A percentile compares a stretch with the other conserved stretches of the same genome.
phyloP scores from a whole-genome alignment of 768 basidiomycete genomes.

The Mycena filopes region DNA sequence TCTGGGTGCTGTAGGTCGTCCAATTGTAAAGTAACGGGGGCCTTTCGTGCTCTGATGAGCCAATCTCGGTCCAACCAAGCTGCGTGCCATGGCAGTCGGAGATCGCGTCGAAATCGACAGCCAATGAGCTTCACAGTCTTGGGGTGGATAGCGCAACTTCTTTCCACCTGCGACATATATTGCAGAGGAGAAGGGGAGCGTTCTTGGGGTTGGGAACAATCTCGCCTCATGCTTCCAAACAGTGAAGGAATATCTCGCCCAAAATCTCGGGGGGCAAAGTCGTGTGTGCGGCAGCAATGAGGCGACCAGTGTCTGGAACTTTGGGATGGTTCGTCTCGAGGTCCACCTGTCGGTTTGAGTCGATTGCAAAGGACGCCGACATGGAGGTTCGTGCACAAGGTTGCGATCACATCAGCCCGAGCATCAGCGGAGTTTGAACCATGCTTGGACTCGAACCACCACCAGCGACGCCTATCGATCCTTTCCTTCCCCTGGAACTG shows the following conservation, averaged over 20 bases:
- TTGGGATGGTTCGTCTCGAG: no score
- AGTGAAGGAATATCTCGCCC: constrained; percentile 27
- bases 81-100: neutral
- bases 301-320: no score
- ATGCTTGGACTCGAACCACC: no score
- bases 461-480: no score
- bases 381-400: no score
- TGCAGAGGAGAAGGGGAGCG: constrained; percentile 31
- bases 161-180: constrained; percentile 27
- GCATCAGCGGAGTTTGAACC: no score
- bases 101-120: neutral
- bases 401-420: no score
- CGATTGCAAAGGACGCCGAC: no score
- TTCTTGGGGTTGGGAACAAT: constrained; percentile 6
- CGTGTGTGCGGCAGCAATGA: no score
- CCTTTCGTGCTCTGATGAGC: neutral
- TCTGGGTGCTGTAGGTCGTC: no score
- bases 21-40: neutral
- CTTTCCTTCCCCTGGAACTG: no score
- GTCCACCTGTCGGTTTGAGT: no score
- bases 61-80: neutral
- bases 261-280: neutral
- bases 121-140: constrained; percentile 27
- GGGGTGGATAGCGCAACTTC: constrained; percentile 23
- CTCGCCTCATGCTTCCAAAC: constrained; percentile 25